Percentiles rank a stretch among this genome's conserved stretches.
phyloP scores from a whole-genome alignment of 164 flowering plant genomes.

The Chimonanthus salicifolius region DNA sequence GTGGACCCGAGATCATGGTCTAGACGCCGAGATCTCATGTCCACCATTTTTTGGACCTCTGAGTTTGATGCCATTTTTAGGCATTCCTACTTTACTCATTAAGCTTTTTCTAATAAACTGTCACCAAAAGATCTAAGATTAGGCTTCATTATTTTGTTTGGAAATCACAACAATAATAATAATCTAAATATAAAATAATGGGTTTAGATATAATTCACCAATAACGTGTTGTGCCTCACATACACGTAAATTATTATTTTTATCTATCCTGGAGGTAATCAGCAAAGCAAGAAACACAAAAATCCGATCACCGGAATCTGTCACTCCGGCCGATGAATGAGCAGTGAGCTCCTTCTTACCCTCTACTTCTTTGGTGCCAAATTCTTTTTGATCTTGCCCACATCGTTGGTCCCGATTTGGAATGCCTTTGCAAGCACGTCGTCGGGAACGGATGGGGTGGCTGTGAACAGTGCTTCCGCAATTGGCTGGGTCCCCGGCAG shows the following conservation, averaged over 20 bases:
- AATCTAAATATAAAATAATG: not conserved
- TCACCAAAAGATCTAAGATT: too few species aligned
- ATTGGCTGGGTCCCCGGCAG: conserved; percentile 24
- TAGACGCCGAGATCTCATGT: too few species aligned
- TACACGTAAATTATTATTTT: not conserved
- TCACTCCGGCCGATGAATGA: not conserved
- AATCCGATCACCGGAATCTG: not conserved
- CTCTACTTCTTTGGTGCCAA: conserved; percentile 14
- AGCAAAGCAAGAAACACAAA: not conserved
- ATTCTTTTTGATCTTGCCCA: conserved; percentile 24
- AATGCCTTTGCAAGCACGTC: conserved; percentile 26
- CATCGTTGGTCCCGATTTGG: conserved; percentile 27
- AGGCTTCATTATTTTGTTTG: too few species aligned
- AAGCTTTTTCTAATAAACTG: too few species aligned
- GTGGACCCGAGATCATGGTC: too few species aligned
- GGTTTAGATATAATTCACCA: not conserved
- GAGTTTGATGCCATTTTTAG: too few species aligned
- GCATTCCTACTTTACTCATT: too few species aligned
- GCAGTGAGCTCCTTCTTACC: not conserved
- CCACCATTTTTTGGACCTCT: too few species aligned
- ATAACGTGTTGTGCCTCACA: not conserved
- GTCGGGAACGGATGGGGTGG: conserved; percentile 23
- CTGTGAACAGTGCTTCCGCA: conserved; percentile 16
- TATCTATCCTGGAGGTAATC: not conserved
- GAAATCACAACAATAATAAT: too few species aligned